Base-by-base conservation (phyloP, 2,329 filamentous ascomycete species). In the Tolypocladium tropicale region DNA sequence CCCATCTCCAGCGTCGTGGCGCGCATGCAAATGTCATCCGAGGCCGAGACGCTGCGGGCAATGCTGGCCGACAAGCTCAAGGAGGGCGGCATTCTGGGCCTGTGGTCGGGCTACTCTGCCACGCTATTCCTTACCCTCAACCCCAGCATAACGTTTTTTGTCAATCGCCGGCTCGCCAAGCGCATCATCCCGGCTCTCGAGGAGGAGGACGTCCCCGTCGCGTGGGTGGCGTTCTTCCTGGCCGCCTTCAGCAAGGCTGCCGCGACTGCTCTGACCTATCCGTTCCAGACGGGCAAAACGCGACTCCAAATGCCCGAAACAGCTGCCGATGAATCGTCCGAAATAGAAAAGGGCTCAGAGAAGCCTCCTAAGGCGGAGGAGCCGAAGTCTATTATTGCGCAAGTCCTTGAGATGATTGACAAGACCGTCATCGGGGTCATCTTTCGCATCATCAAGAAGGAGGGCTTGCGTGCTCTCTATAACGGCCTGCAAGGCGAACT, bases 41-140 rank as follows among this genome's bases (percentile, higher is more conserved):
- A 68, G 28, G 28, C 69, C 63, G 68, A 64, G 60, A 78, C 68
- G 58, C 76, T 82, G 4, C 63, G 69, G 32, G 78, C 86, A 53
- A 89, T 90, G 33, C 77, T 85, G 21, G 70, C 74, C 1, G 77
- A 81, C 46, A 92, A 95, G 58, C 73, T 76, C 43, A 65, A 74
- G 2, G 86, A 93, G 67, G 88, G 86, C 62, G 90, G 91, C 0
- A 58, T 91, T 11, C 67, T 76, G 49, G 90, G 90, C 2, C 86
- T 96, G 64, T 96, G 91, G 92, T 86, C 90, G 0, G 91, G 91
- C 0, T 95, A 95, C 69, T 89, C 88, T 23, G 90, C 90, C 2
- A 86, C 82, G 25, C 70, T 95, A 57, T 78, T 96, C 41, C 73
- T 95, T 53, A 92, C 91, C 1, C 76, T 95, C 32, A 96, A 96